Conservation (phyloP, 495 filamentous ascomycete species). For the Aspergillus haitiensis region DNA sequence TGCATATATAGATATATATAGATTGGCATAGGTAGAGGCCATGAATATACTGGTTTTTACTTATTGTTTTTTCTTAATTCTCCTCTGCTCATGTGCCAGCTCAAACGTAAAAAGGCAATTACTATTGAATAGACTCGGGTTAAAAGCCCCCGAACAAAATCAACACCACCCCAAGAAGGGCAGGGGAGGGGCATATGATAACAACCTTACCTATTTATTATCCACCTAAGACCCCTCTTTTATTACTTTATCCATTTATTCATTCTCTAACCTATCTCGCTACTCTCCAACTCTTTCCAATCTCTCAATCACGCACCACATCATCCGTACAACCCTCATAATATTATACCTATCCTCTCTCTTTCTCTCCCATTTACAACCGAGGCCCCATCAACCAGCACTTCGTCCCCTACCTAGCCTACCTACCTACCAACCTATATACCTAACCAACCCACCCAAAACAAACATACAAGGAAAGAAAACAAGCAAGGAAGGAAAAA, state of each 20-base stretch:
- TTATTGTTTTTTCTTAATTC: slow-evolving; percentile 8
- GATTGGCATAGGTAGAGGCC: background rate
- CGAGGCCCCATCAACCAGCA: background rate
- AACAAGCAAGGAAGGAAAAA: slow-evolving; percentile 1
- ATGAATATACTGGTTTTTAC: background rate
- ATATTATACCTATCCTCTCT: background rate
- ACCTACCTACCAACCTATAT: background rate
- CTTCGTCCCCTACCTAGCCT: too few relatives aligned
- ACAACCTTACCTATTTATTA: background rate
- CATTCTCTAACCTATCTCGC: background rate
- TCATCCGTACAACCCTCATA: background rate
- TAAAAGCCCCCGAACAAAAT: slow-evolving; percentile 32
- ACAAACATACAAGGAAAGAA: background rate
- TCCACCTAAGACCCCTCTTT: background rate
- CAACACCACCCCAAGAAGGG: slow-evolving; percentile 2
- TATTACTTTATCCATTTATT: background rate
- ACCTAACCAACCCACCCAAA: background rate
- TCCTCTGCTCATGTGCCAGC: slow-evolving; percentile 4
- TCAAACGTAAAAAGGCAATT: background rate
- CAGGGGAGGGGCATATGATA: too few relatives aligned
- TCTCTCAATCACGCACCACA: too few relatives aligned
- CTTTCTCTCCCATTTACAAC: background rate
- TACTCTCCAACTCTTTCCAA: background rate
- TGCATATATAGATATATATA: background rate
- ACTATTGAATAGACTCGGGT: slow-evolving; percentile 24